Evolutionary conservation across 257 asterid species (phyloP).

Genomic region (Vinca minor): DNA sequence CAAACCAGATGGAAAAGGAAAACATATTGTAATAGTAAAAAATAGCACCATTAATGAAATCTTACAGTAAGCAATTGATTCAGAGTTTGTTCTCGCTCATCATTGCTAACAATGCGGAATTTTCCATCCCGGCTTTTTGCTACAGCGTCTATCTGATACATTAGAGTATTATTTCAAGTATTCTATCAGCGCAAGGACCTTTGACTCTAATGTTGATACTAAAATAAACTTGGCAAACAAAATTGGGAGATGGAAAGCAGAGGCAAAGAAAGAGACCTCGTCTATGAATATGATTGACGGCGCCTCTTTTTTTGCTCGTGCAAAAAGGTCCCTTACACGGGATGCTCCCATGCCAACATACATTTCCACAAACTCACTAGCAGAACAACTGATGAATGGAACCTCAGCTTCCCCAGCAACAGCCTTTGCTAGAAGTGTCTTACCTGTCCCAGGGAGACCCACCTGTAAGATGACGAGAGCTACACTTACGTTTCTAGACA

Average conservation of each 20-base stretch:
- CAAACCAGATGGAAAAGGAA: constrained; percentile 12
- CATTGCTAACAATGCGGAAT: constrained; percentile 89
- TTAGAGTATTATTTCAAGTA: constrained; percentile 1
- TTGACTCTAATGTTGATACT: background rate
- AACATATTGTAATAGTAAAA: background rate
- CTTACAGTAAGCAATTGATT: constrained; percentile 97
- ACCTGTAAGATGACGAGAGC: constrained; percentile 47
- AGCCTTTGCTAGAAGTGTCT: constrained; percentile 97
- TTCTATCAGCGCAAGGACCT: background rate
- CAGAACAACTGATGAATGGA: constrained; percentile 97
- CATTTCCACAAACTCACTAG: constrained; percentile 95
- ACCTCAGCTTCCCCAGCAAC: constrained; percentile 99
- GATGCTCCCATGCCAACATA: constrained; percentile 99
- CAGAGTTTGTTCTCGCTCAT: constrained; percentile 94
- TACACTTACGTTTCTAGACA: constrained; percentile 6
- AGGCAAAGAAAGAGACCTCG: constrained; percentile 47
- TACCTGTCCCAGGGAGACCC: constrained; percentile 99
- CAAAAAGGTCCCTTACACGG: constrained; percentile 97
- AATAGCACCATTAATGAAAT: constrained; percentile 12
- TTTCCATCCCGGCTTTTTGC: constrained; percentile 99
- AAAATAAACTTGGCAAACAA: too few species aligned
- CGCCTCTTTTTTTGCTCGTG: constrained; percentile 97
- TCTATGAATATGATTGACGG: constrained; percentile 97
- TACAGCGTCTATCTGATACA: constrained; percentile 93
- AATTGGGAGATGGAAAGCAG: background rate